phyloP scores from a whole-genome alignment of 1,284 basidiomycete species.

The Hypsizygus ulmarius region DNA sequence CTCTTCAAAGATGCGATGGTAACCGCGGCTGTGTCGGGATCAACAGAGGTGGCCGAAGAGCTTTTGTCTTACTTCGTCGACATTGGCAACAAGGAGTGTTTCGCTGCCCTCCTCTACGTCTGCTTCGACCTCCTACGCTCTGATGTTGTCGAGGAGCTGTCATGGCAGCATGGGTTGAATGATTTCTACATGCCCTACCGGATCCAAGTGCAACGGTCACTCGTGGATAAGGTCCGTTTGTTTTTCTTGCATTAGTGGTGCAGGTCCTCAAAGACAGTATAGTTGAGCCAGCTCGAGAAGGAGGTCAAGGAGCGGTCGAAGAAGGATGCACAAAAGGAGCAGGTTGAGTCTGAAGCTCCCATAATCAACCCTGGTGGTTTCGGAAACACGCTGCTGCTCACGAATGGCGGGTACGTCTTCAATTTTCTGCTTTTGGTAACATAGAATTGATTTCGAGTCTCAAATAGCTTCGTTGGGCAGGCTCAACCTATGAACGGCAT shows the following conservation, averaged over 20 bases:
- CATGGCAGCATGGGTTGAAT: slow-evolving; percentile 92
- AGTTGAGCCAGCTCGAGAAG: slow-evolving; percentile 77
- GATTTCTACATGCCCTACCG: slow-evolving; percentile 97
- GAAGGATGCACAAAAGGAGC: slow-evolving; percentile 85
- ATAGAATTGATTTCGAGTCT: slow-evolving; percentile 1
- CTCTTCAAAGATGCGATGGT: slow-evolving; percentile 95
- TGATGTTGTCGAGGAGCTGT: slow-evolving; percentile 91
- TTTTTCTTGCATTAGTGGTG: slow-evolving; percentile 5
- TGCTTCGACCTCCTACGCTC: slow-evolving; percentile 93
- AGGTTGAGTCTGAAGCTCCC: slow-evolving; percentile 76
- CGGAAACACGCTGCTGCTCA: slow-evolving; percentile 60
- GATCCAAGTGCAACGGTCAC: slow-evolving; percentile 80
- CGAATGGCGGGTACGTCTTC: slow-evolving; percentile 54
- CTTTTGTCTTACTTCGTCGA: slow-evolving; percentile 92
- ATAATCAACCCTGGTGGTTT: slow-evolving; percentile 79
- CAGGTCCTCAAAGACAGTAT: slow-evolving; percentile 9
- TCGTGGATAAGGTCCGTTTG: slow-evolving; percentile 60
- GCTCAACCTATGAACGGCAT: slow-evolving; percentile 41
- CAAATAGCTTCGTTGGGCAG: slow-evolving; percentile 35
- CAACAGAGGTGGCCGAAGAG: slow-evolving; percentile 89
- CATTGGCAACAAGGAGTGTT: slow-evolving; percentile 98
- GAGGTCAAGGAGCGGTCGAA: slow-evolving; percentile 79
- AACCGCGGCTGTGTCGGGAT: slow-evolving; percentile 83
- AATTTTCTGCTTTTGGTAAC: not conserved
- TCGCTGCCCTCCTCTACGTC: slow-evolving; percentile 85